Conservation (phyloP, 2,329 filamentous ascomycete genomes). For the Penicillium sp. region DNA sequence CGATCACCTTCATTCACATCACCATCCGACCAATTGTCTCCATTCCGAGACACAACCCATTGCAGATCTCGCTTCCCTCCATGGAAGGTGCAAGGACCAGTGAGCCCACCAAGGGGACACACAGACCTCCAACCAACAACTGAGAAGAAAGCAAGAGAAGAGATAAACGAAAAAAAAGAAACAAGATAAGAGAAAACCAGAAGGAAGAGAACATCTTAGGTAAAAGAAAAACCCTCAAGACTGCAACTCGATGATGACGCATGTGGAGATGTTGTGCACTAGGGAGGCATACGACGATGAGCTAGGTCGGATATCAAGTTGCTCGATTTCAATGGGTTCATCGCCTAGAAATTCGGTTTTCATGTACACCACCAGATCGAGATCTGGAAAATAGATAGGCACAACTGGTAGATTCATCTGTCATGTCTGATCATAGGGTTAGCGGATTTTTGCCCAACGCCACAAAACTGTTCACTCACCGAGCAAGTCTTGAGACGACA, state of each 20-base stretch:
- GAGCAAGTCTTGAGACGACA: conserved; percentile 9
- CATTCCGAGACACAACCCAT: neutral
- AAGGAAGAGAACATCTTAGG: conserved; percentile 10
- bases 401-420: conserved; percentile 10
- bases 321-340: neutral
- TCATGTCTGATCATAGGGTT: conserved; percentile 7
- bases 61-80: neutral
- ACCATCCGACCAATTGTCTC: neutral
- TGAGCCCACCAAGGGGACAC: neutral
- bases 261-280: neutral
- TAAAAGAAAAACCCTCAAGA: neutral
- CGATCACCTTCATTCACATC: neutral
- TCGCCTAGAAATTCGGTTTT: conserved; percentile 4
- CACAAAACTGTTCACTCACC: neutral
- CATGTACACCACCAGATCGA: conserved; percentile 9
- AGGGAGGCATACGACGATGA: neutral
- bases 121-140: conserved; percentile 9
- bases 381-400: conserved; percentile 8
- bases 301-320: neutral
- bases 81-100: neutral
- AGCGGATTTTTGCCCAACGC: neutral
- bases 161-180: conserved; percentile 2
- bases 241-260: neutral
- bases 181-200: conserved; percentile 6
- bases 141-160: conserved; percentile 9